Evolutionary conservation across 768 basidiomycete genomes (phyloP).

Genomic region (Naganishia randhawae): DNA sequence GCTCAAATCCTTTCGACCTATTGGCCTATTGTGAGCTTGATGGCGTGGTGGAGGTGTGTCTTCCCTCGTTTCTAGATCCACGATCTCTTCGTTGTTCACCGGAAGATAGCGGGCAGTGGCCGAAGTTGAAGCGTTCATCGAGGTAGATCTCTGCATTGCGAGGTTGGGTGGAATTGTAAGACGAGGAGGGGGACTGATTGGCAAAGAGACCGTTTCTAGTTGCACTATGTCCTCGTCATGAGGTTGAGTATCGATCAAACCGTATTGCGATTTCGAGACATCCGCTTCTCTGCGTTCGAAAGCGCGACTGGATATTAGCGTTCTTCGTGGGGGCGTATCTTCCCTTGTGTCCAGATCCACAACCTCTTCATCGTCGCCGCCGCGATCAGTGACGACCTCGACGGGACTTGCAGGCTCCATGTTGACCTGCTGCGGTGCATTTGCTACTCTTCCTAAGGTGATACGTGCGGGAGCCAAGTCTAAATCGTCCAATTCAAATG

Average conservation of each 20-base stretch:
- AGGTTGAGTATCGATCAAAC: conserved; percentile 10
- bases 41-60: background rate
- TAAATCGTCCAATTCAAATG: background rate
- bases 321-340: background rate
- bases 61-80: conserved; percentile 8
- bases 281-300: conserved; percentile 5
- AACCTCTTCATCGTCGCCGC: background rate
- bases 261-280: background rate
- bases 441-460: conserved; percentile 3
- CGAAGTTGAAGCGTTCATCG: background rate
- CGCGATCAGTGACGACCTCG: background rate
- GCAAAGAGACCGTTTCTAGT: background rate
- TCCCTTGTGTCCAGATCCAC: conserved; percentile 13
- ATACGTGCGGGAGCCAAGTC: conserved; percentile 1
- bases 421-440: background rate
- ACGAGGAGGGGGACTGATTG: background rate
- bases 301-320: background rate
- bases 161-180: conserved; percentile 7
- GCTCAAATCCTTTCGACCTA: background rate
- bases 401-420: background rate
- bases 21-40: background rate
- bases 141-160: background rate
- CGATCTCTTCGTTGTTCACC: background rate
- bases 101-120: background rate
- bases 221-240: background rate